Evolutionary conservation across 768 basidiomycete genomes (phyloP).

Genomic region (Coprinopsis strossmayeri): DNA sequence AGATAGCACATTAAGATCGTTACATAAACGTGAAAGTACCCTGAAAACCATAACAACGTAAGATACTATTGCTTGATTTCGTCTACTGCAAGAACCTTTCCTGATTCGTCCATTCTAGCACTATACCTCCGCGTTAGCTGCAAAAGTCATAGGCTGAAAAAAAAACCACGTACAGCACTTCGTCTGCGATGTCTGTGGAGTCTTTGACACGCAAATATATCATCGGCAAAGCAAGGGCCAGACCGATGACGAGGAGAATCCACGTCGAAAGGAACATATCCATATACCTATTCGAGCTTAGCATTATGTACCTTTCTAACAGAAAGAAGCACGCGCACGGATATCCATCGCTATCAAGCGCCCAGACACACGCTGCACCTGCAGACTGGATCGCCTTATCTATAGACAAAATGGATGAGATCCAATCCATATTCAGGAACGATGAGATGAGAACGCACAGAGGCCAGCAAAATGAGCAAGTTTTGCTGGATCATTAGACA

Average conservation of each 20-base stretch:
- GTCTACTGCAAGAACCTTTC: conserved; percentile 19
- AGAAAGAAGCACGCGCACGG: conserved; percentile 42
- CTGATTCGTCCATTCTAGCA: conserved; percentile 37
- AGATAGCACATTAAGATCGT: no score
- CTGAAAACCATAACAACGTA: no score
- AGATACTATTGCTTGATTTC: background rate
- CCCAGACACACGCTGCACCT: conserved; percentile 68
- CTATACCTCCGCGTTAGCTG: conserved; percentile 17
- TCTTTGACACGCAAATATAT: conserved; percentile 65
- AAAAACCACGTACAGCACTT: conserved; percentile 37
- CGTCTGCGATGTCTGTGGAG: conserved; percentile 45
- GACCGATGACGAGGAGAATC: conserved; percentile 59
- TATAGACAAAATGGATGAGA: conserved; percentile 12
- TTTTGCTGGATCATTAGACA: conserved; percentile 78
- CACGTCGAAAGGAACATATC: conserved; percentile 71
- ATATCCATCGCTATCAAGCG: conserved; percentile 52
- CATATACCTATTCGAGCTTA: conserved; percentile 40
- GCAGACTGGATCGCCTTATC: conserved; percentile 76
- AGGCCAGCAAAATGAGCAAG: conserved; percentile 79
- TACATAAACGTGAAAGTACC: no score
- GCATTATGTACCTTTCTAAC: background rate
- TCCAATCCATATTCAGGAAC: background rate
- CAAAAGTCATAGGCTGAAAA: background rate
- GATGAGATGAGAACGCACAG: conserved; percentile 41
- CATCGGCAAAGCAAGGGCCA: conserved; percentile 68